Evolutionary conservation across 2,329 filamentous ascomycete genomes (phyloP), one percentile per base, ranked within the genome.

Genomic region (Clarireedia paspali): DNA sequence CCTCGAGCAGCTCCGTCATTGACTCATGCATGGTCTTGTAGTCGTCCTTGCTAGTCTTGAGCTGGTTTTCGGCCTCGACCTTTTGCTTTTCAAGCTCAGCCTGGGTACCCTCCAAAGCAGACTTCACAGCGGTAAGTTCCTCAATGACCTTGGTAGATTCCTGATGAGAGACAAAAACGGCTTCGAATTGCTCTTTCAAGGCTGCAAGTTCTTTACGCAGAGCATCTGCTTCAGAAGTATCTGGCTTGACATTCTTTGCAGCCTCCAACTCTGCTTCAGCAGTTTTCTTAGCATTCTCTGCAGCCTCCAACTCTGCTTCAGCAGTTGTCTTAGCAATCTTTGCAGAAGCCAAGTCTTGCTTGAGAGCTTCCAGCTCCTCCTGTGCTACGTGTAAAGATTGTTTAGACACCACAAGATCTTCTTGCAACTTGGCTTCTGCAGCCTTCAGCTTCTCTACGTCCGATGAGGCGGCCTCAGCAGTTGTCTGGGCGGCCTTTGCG

Each of bases 21-120:
- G 78, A 82, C 51, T 85, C 81, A 65, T 82, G 79, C 72, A 85
- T 78, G 60, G 84, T 81, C 65, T 79, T 76, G 7, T 77, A 75
- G 63, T 82, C 78, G 24, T 76, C 73, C 67, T 72, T 74, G 62
- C 75, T 71, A 4, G 77, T 63, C 76, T 82, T 81, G 52, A 73
- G 64, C 66, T 75, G 76, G 10, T 75, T 75, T 10, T 78, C 76
- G 3, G 75, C 74, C 62, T 80, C 76, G 23, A 75, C 72, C 68
- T 74, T 76, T 62, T 77, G 71, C 6, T 77, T 74, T 59, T 80
- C 77, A 0, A 83, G 71, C 51, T 82, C 79, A 67, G 80, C 79
- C 58, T 76, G 71, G 1, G 72, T 68, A 54, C 79, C 69, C 46
- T 73, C 71, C 1, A 82, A 66, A 59, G 59, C 52, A 20, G 59